Percentiles rank a stretch among this genome's conserved stretches.
Conservation (phyloP, 306 rosid genomes). For the Potentilla sterilis region DNA sequence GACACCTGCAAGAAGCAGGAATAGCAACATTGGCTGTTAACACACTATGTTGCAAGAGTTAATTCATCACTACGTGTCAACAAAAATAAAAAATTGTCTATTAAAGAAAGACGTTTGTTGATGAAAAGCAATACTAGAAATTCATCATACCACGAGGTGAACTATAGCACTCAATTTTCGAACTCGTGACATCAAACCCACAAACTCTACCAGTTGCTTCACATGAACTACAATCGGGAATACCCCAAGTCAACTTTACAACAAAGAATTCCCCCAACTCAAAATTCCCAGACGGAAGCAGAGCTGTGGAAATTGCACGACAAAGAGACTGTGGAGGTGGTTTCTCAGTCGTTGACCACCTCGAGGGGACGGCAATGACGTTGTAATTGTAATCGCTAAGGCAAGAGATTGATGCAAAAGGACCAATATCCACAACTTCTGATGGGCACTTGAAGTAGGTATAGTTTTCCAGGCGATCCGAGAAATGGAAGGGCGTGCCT, state of each 20-base stretch:
- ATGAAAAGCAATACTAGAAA: neutral
- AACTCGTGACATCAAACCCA: slow-evolving; percentile 21
- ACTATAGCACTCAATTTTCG: neutral
- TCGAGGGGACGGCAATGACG: neutral
- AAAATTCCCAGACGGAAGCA: neutral
- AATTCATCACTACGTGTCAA: neutral
- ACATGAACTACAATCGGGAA: slow-evolving; percentile 26
- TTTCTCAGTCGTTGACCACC: neutral
- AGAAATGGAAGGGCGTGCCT: slow-evolving; percentile 22
- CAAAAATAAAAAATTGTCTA: no score
- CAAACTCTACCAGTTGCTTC: slow-evolving; percentile 12
- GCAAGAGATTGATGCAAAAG: neutral
- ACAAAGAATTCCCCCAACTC: neutral
- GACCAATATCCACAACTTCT: neutral
- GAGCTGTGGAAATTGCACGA: neutral
- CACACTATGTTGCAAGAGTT: neutral
- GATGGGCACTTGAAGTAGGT: slow-evolving; percentile 6
- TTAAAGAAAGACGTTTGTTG: neutral
- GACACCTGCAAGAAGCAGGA: neutral
- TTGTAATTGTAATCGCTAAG: neutral
- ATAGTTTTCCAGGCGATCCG: neutral
- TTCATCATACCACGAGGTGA: neutral
- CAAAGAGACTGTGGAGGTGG: neutral
- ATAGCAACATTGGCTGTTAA: no score
- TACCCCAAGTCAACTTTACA: slow-evolving; percentile 30